Evolutionary conservation across 371 early-diverging fungal genomes (phyloP).

Genomic region (Mortierella sp.): DNA sequence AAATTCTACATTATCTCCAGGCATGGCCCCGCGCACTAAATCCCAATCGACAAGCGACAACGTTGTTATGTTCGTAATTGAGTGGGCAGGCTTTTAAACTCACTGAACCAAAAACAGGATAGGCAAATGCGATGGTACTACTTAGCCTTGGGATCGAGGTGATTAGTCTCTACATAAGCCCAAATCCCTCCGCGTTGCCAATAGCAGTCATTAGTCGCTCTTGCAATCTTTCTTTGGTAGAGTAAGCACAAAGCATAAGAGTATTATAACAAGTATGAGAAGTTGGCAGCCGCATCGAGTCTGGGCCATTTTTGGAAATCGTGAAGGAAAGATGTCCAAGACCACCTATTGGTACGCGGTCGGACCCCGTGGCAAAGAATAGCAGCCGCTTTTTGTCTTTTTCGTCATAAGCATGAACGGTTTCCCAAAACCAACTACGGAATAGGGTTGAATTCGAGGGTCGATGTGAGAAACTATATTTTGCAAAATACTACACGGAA

Average conservation of each 20-base stretch:
- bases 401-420: constrained; percentile 84
- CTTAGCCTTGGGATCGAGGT: not conserved
- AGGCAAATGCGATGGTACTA: not conserved
- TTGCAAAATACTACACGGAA: not conserved
- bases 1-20: not conserved
- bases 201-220: constrained; percentile 94
- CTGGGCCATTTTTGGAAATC: constrained; percentile 97
- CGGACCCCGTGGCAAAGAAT: constrained; percentile 98
- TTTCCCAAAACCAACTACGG: constrained; percentile 91
- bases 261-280: constrained; percentile 96
- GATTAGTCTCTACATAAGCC: constrained; percentile 72
- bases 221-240: constrained; percentile 82
- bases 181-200: constrained; percentile 98
- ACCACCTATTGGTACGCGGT: constrained; percentile 97
- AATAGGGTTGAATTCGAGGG: not conserved
- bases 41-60: constrained; percentile 2
- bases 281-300: constrained; percentile 88
- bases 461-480: not conserved
- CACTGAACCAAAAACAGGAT: not conserved
- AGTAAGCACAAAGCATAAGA: constrained; percentile 95
- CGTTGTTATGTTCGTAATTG: constrained; percentile 49
- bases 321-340: constrained; percentile 92
- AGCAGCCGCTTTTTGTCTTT: constrained; percentile 93
- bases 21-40: not conserved
- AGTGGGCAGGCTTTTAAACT: constrained; percentile 67